Evolutionary conservation across 257 asterid genomes (phyloP).

Genomic region (Salvia hispanica): DNA sequence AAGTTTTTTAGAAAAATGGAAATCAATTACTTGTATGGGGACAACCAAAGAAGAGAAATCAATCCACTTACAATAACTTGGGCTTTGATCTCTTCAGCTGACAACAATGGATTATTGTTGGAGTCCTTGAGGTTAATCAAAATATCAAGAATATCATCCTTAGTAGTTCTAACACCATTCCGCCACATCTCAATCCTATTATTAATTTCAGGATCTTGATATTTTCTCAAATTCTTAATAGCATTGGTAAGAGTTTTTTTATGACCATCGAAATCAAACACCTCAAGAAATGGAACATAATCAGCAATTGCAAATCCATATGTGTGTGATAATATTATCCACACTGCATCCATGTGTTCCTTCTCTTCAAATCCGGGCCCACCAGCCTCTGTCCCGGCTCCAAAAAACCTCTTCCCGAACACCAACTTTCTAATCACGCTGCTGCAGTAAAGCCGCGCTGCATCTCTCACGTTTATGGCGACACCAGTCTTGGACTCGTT

Average conservation of each 20-base stretch:
- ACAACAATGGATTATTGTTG: constrained; percentile 21
- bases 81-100: constrained; percentile 35
- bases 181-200: constrained; percentile 37
- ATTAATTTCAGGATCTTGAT: constrained; percentile 28
- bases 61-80: constrained; percentile 26
- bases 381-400: too few species aligned
- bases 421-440: too few species aligned
- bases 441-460: not conserved
- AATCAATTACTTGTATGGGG: too few species aligned
- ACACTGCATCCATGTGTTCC: too few species aligned
- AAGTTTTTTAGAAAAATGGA: too few species aligned
- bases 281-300: constrained; percentile 23
- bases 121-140: constrained; percentile 28
- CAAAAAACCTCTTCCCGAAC: too few species aligned
- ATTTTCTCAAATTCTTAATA: constrained; percentile 10
- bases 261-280: constrained; percentile 38
- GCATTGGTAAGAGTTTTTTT: constrained; percentile 22
- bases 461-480: not conserved
- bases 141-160: constrained; percentile 29
- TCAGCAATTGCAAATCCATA: constrained; percentile 20
- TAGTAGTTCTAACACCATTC: constrained; percentile 22
- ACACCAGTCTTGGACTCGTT: not conserved
- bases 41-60: too few species aligned
- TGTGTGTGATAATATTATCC: too few species aligned
- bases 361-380: too few species aligned